phyloP scores from a whole-genome alignment of 2,329 filamentous ascomycete genomes.

The Incumbomyces lentus region DNA sequence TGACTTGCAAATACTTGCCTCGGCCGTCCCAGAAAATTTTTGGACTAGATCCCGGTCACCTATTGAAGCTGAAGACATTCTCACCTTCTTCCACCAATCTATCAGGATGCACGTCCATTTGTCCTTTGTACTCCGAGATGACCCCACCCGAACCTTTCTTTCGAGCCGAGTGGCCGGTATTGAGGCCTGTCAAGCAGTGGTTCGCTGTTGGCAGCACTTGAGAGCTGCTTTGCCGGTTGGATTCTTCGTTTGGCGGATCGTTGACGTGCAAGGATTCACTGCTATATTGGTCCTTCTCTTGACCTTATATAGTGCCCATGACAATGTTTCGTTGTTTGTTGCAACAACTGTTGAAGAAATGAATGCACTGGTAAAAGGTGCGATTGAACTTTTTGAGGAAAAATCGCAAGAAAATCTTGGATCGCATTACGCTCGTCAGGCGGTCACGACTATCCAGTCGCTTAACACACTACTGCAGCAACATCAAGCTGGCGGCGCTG shows the following conservation, averaged over 20 bases:
- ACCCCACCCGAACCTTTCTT: constrained; percentile 5
- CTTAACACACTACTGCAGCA: constrained; percentile 9
- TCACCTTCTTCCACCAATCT: constrained; percentile 10
- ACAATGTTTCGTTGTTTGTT: background rate
- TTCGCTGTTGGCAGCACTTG: constrained; percentile 8
- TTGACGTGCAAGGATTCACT: constrained; percentile 14
- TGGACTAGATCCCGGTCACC: constrained; percentile 2
- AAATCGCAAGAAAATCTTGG: constrained; percentile 4
- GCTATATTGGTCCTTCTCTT: constrained; percentile 12
- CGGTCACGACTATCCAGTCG: constrained; percentile 10
- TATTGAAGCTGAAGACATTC: constrained; percentile 6
- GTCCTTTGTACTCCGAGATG: constrained; percentile 9
- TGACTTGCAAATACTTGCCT: constrained; percentile 9
- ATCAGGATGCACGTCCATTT: constrained; percentile 11
- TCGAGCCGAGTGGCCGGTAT: constrained; percentile 11
- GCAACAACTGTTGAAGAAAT: constrained; percentile 1
- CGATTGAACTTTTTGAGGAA: constrained; percentile 11
- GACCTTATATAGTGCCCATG: constrained; percentile 7
- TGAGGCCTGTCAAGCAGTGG: constrained; percentile 11
- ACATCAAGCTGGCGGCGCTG: background rate
- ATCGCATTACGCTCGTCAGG: constrained; percentile 9
- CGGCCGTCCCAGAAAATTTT: constrained; percentile 7
- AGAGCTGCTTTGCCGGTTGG: constrained; percentile 8
- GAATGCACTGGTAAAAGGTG: constrained; percentile 5
- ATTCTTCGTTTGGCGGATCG: constrained; percentile 9